Evolutionary conservation across 1,139 yeast genomes (phyloP).

Genomic region (Torulaspora globosa): DNA sequence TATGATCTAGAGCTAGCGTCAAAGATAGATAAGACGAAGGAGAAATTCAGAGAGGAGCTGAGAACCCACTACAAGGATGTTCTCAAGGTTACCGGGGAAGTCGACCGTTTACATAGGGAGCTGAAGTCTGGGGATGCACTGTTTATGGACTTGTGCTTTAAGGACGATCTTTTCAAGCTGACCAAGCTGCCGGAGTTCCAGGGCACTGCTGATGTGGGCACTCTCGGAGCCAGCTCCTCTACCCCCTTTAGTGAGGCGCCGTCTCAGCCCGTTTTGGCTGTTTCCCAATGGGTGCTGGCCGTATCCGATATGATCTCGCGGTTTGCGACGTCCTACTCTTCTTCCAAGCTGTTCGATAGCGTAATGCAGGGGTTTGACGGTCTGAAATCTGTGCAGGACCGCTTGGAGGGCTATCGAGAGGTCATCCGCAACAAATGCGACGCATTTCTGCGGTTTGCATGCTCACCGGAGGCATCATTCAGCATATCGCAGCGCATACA

Average conservation of each 20-base stretch:
- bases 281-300: conserved; percentile 23
- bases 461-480: conserved; percentile 7
- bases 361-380: conserved; percentile 8
- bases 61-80: conserved; percentile 26
- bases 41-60: conserved; percentile 22
- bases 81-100: conserved; percentile 24
- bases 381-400: background rate
- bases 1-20: conserved; percentile 19
- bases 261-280: conserved; percentile 9
- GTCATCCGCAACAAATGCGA: conserved; percentile 8
- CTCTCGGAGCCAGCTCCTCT: background rate
- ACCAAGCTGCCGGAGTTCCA: conserved; percentile 20
- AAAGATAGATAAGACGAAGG: conserved; percentile 18
- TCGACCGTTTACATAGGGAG: conserved; percentile 16
- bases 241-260: background rate
- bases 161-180: conserved; percentile 29
- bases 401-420: conserved; percentile 1
- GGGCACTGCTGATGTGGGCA: background rate
- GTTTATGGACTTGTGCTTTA: conserved; percentile 33
- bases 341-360: conserved; percentile 13
- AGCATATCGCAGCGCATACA: conserved; percentile 10
- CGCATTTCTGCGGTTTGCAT: conserved; percentile 8
- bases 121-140: conserved; percentile 24
- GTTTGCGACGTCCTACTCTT: conserved; percentile 13
- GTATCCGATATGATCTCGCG: conserved; percentile 19